Conservation (phyloP, 352 stramenopile species). For the Aphanomyces cochlioides region DNA sequence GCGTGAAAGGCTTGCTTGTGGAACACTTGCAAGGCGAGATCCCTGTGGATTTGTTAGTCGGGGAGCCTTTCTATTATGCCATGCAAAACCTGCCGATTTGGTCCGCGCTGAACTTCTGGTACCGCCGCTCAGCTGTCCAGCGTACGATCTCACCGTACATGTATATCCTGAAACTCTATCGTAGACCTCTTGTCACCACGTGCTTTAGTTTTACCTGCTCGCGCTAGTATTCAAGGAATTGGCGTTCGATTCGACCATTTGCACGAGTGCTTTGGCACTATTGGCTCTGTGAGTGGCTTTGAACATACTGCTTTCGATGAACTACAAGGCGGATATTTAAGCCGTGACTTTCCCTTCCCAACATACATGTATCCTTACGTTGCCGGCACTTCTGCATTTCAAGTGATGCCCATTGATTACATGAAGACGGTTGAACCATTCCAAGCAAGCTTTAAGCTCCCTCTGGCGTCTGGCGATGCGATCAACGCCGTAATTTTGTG, state of each 20-base stretch:
- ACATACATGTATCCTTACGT: slow-evolving; percentile 76
- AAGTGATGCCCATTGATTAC: slow-evolving; percentile 52
- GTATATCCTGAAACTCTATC: background rate
- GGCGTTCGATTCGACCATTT: slow-evolving; percentile 68
- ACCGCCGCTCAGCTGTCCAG: slow-evolving; percentile 39
- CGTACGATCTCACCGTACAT: background rate
- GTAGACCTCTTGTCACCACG: slow-evolving; percentile 38
- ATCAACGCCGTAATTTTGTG: slow-evolving; percentile 70
- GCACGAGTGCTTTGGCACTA: slow-evolving; percentile 72
- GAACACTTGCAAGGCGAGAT: slow-evolving; percentile 57
- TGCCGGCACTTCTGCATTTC: slow-evolving; percentile 38
- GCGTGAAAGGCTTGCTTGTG: slow-evolving; percentile 56
- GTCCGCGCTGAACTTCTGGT: slow-evolving; percentile 83
- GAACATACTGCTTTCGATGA: slow-evolving; percentile 70
- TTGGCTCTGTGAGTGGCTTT: slow-evolving; percentile 63
- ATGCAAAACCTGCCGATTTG: slow-evolving; percentile 83
- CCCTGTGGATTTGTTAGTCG: slow-evolving; percentile 55
- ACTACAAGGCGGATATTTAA: slow-evolving; percentile 66
- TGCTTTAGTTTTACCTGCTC: slow-evolving; percentile 48
- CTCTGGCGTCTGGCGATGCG: slow-evolving; percentile 13
- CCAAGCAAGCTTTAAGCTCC: slow-evolving; percentile 34
- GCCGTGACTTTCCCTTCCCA: slow-evolving; percentile 74
- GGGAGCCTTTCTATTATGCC: slow-evolving; percentile 80
- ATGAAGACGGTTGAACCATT: slow-evolving; percentile 38
- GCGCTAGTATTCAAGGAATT: slow-evolving; percentile 50